A percentile compares a stretch with the other conserved stretches of the same genome.
Evolutionary conservation across 768 basidiomycete species (phyloP).

Genomic region (Tephrocybe sp.): DNA sequence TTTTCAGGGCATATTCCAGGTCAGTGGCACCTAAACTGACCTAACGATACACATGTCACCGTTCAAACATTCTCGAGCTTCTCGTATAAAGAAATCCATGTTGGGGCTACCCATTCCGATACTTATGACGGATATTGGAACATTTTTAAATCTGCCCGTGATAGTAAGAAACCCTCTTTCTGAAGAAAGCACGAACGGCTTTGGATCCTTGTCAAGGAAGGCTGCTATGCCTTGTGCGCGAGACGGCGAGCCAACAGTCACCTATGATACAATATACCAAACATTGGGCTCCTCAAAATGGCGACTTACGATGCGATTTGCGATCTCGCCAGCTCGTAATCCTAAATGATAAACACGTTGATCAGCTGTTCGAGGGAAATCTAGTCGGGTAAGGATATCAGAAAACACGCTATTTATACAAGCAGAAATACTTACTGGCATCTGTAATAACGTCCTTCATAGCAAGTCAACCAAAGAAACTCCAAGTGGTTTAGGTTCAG

Average conservation of each 20-base stretch:
- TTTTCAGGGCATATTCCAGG: conserved; percentile 7
- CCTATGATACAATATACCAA: conserved; percentile 33
- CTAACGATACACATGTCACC: conserved; percentile 58
- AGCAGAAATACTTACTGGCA: conserved; percentile 65
- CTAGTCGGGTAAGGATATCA: conserved; percentile 31
- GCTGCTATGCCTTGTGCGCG: conserved; percentile 60
- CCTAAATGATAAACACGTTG: conserved; percentile 80
- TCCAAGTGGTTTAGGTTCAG: neutral
- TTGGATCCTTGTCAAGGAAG: conserved; percentile 56
- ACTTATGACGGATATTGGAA: conserved; percentile 69
- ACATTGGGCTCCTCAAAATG: neutral
- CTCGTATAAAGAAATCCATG: conserved; percentile 84
- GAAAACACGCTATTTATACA: neutral
- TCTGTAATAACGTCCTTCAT: conserved; percentile 49
- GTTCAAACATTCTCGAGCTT: conserved; percentile 68
- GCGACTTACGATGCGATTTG: conserved; percentile 67
- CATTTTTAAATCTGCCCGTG: conserved; percentile 60
- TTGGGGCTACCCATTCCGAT: conserved; percentile 85
- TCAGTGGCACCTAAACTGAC: conserved; percentile 25
- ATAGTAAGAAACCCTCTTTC: conserved; percentile 77
- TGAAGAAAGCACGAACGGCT: conserved; percentile 60
- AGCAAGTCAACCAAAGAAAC: neutral
- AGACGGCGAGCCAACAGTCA: conserved; percentile 73
- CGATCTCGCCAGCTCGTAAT: conserved; percentile 70
- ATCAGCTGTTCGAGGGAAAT: conserved; percentile 74